phyloP scores from a whole-genome alignment of 83 land plant genomes.

The Diphasiastrum complanatum region DNA sequence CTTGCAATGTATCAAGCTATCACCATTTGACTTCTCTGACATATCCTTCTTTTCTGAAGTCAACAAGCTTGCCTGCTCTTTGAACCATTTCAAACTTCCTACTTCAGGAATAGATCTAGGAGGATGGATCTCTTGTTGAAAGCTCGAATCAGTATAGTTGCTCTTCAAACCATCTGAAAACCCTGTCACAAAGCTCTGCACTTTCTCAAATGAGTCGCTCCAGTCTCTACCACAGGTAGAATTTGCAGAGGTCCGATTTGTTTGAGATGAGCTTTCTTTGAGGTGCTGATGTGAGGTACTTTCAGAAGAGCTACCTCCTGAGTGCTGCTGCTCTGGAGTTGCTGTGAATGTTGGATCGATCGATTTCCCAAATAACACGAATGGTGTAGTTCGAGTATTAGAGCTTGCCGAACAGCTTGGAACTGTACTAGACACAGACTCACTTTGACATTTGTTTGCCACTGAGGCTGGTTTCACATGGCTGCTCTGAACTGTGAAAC shows the following conservation, averaged over 20 bases:
- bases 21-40: background rate
- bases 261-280: too few species aligned
- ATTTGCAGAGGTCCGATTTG: too few species aligned
- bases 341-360: slow-evolving; percentile 49
- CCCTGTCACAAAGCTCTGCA: too few species aligned
- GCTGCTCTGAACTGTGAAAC: too few species aligned
- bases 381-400: slow-evolving; percentile 21
- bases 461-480: slow-evolving; percentile 29
- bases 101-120: too few species aligned
- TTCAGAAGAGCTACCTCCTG: slow-evolving; percentile 37
- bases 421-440: slow-evolving; percentile 22
- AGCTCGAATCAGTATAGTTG: too few species aligned
- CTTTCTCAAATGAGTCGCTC: too few species aligned
- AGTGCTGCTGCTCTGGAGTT: slow-evolving; percentile 24
- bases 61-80: slow-evolving; percentile 17
- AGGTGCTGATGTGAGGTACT: too few species aligned
- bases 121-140: too few species aligned
- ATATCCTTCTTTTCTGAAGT: background rate
- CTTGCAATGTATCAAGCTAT: slow-evolving; percentile 49
- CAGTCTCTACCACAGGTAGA: too few species aligned
- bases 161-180: too few species aligned
- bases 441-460: too few species aligned
- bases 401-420: slow-evolving; percentile 27
- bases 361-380: slow-evolving; percentile 66
- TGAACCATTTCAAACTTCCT: slow-evolving; percentile 10